These are phyloP conservation scores for Xanthoceras sorbifolium DNA, from an alignment of 345 rosid genomes.

Conservation along the genomic window DNA sequence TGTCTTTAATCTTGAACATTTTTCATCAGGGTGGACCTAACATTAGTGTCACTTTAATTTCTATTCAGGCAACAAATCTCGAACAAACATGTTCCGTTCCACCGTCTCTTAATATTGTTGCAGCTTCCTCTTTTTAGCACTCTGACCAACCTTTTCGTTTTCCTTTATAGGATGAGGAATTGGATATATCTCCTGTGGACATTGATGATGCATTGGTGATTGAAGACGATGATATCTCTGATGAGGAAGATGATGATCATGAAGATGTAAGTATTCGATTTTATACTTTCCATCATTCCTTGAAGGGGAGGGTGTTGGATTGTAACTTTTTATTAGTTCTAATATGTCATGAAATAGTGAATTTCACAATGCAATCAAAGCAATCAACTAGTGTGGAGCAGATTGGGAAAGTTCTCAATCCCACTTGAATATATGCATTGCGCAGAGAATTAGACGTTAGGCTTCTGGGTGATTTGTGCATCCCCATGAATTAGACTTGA, in stretches of 20 bases:
- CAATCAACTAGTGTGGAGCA: background rate
- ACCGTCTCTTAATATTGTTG: background rate
- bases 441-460: background rate
- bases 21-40: background rate
- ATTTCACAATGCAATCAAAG: background rate
- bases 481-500: background rate
- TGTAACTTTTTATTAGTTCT: background rate
- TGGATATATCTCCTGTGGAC: constrained; percentile 86
- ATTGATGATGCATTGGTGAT: constrained; percentile 95
- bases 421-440: background rate
- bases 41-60: background rate
- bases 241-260: constrained; percentile 90
- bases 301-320: background rate
- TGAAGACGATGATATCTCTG: constrained; percentile 97
- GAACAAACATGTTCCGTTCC: constrained; percentile 28
- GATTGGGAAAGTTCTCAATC: background rate
- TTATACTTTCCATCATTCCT: background rate
- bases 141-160: background rate
- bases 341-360: background rate
- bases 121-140: background rate
- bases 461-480: background rate
- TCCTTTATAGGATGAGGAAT: constrained; percentile 78
- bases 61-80: background rate
- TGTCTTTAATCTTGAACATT: background rate
- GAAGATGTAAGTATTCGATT: constrained; percentile 70